Base-by-base conservation (phyloP, 495 filamentous ascomycete genomes). In the Filosporella fistucella region DNA sequence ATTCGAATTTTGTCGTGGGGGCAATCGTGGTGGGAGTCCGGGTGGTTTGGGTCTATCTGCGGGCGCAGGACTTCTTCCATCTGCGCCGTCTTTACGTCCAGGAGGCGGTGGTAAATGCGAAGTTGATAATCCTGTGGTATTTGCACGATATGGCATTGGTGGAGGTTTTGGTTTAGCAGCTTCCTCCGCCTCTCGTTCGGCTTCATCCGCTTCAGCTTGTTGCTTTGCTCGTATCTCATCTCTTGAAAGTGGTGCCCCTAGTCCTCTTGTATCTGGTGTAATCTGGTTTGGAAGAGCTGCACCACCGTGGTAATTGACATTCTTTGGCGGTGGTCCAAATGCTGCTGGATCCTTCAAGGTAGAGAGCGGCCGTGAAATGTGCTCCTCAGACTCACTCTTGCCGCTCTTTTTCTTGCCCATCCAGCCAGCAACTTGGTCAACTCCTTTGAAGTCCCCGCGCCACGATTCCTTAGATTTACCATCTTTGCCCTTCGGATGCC, bases 311-410 rank as follows among this genome's bases (percentile, higher is more conserved):
- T 73, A 79, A 33, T 73, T 75, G 56, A 74, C 62, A 51, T 78
- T 75, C 52, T 84, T 95, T 3, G 91, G 91, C 17, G 91, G 91
- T 26, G 91, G 88, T 2, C 78, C 89, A 63, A 98, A 96, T 11
- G 82, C 75, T 0, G 79, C 62, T 1, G 93, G 91, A 63, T 98
- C 93, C 57, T 84, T 83, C 16, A 98, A 72, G 2, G 84, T 72
- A 3, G 81, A 76, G n/a, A 95, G 63, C 2, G 93, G 91, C 4
- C 71, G 68, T 14, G 88, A 56, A 7, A 57, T 42, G 50, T 61
- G 58, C 18, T 61, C 55, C 3, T 44, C 26, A 9, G 45, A 48
- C 42, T 50, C 45, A 11, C 17, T 26, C 17, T 64, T 62, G 8
- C 64, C 39, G 33, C 72, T 63, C 46, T 74, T 77, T 26, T 74